Evolutionary conservation across 2,329 filamentous ascomycete species (phyloP).

Genomic region (Cladosporium colombiae): DNA sequence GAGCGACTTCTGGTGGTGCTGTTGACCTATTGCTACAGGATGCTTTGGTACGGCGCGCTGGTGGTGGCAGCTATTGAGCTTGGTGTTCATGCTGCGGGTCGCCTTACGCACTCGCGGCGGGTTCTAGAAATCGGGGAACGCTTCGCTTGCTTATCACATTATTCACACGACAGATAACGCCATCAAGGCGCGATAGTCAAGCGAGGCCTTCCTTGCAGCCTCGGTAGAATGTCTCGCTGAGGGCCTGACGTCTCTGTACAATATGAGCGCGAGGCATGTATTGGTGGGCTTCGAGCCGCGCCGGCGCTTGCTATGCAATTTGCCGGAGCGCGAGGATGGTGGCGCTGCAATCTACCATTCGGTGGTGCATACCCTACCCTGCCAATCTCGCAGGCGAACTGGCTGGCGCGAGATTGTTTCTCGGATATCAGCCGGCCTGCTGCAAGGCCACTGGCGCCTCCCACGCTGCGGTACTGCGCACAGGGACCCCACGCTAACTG

Average conservation of each 20-base stretch:
- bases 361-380: neutral
- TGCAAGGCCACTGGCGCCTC: neutral
- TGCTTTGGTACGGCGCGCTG: neutral
- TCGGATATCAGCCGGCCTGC: conserved; percentile 7
- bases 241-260: neutral
- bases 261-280: neutral
- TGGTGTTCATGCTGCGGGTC: neutral
- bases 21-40: neutral
- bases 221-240: conserved; percentile 2
- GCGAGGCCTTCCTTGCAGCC: neutral
- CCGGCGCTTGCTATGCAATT: conserved; percentile 2
- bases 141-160: conserved; percentile 10
- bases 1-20: neutral
- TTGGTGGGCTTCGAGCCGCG: conserved; percentile 14
- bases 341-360: conserved; percentile 2
- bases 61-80: neutral
- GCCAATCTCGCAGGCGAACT: conserved; percentile 1
- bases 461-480: neutral
- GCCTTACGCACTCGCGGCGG: neutral
- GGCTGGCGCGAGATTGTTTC: neutral
- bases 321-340: neutral
- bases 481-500: neutral
- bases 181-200: conserved; percentile 6
- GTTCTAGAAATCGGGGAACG: neutral
- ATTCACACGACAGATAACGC: conserved; percentile 5